Evolutionary conservation across 306 rosid species (phyloP).

Genomic region (Dicorynia guianensis): DNA sequence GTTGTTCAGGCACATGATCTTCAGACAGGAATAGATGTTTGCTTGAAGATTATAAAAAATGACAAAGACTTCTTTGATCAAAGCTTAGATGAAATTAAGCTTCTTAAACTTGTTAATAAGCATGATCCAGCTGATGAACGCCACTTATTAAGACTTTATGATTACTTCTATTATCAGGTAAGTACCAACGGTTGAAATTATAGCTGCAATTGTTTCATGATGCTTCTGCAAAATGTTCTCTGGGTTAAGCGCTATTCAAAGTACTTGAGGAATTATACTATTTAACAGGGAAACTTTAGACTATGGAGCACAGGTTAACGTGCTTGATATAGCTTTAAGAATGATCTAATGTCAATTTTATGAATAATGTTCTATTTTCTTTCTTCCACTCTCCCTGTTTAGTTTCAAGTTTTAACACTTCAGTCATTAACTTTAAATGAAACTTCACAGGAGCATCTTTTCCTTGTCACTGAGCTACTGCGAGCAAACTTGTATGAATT

Average conservation of each 20-base stretch:
- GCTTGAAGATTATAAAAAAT: conserved; percentile 96
- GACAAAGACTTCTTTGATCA: conserved; percentile 98
- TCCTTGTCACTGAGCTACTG: conserved; percentile 92
- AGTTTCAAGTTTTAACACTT: background rate
- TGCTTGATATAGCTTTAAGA: conserved; percentile 20
- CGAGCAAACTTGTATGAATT: conserved; percentile 93
- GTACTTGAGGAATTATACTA: conserved; percentile 19
- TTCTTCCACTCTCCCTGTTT: conserved; percentile 7
- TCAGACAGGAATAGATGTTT: conserved; percentile 82
- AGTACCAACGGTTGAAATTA: conserved; percentile 14
- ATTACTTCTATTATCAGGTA: conserved; percentile 96
- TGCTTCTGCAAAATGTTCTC: conserved; percentile 6
- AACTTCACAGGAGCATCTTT: conserved; percentile 85
- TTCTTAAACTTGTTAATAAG: conserved; percentile 92
- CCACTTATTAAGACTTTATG: conserved; percentile 91
- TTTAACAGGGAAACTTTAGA: conserved; percentile 23
- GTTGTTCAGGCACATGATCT: conserved; percentile 98
- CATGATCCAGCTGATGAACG: conserved; percentile 79
- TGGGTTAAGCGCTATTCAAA: conserved; percentile 30
- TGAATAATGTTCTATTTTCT: conserved; percentile 8
- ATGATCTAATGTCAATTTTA: conserved; percentile 29
- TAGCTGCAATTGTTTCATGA: conserved; percentile 23
- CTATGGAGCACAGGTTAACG: conserved; percentile 17
- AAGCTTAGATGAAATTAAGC: conserved; percentile 97
- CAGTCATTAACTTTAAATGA: conserved; percentile 26